Percentiles rank a stretch among this genome's conserved stretches.
Evolutionary conservation across 108 stramenopile genomes (phyloP).

Genomic region (Nitzschia palea): DNA sequence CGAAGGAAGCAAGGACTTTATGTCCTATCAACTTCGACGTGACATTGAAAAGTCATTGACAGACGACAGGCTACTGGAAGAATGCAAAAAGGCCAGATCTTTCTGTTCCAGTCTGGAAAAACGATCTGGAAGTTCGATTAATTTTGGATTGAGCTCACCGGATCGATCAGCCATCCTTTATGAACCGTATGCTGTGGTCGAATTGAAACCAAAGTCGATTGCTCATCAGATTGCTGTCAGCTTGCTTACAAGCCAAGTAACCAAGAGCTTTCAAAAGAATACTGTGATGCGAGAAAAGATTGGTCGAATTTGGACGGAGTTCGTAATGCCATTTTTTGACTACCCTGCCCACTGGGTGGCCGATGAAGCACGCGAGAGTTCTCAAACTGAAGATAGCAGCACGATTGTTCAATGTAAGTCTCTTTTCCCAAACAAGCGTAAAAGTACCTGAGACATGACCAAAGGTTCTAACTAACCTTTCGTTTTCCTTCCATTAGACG

Average conservation of each 20-base stretch:
- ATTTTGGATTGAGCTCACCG: conserved; percentile 41
- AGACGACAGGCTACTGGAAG: conserved; percentile 57
- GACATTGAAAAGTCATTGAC: conserved; percentile 64
- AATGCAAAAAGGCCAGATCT: conserved; percentile 59
- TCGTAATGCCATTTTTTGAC: conserved; percentile 74
- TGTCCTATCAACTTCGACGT: conserved; percentile 48
- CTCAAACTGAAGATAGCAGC: conserved; percentile 24
- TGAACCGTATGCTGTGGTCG: conserved; percentile 62
- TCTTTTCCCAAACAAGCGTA: neutral
- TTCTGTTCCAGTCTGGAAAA: conserved; percentile 52
- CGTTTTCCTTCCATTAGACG: conserved; percentile 27
- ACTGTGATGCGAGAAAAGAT: conserved; percentile 41
- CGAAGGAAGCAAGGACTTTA: conserved; percentile 66
- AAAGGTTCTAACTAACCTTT: neutral
- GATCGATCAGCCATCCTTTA: conserved; percentile 55
- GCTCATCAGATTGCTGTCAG: conserved; percentile 57
- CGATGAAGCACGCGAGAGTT: conserved; percentile 43
- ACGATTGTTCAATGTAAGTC: conserved; percentile 59
- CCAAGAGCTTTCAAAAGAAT: conserved; percentile 8
- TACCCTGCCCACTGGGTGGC: conserved; percentile 56
- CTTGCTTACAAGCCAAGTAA: conserved; percentile 37
- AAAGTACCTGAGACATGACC: no score
- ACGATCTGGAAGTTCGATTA: conserved; percentile 35
- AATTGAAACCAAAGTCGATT: conserved; percentile 39
- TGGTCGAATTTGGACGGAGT: conserved; percentile 70